Evolutionary conservation across 75 land plant genomes (phyloP), one percentile per base, ranked within the genome.

Genomic region (Sequoiadendron giganteum): DNA sequence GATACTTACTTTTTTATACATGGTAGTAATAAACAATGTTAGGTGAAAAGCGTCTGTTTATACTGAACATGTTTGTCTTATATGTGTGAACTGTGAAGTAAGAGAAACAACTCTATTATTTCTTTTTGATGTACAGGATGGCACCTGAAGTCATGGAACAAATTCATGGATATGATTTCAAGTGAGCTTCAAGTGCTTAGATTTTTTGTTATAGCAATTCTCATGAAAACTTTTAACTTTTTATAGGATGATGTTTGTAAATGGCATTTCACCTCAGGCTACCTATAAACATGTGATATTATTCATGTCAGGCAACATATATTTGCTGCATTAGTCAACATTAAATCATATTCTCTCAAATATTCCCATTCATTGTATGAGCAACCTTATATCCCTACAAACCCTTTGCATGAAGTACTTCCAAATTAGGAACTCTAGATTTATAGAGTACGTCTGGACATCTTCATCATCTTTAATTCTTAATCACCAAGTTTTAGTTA

Each of bases 101-200:
- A 82, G 84, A 82, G 43, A 47, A 13, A 45, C 32, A 10, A 18
- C 30, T 39, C 16, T 84, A 30, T 77, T n/a, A 65, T 61, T 82
- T 38, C 55, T 55, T 65, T 28, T 79, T 84, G 32, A 55, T 88
- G 77, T 89, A 61, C 89, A 98, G 99, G 99, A 98, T 98, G 99
- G 99, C 99, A 61, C 99, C 99, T 55, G 99, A 98, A 90, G 99
- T 98, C 28, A 94, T 98, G 97, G 99, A 98, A 92, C 99, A 94
- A 87, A 45, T 94, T 38, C 92, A 94, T 89, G 99, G 99, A 85
- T 97, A 98, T 93, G 99, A 98, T 89, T 98, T 94, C 91, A 98
- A 97, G 99, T 98, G 43, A 86, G 96, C 86, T 47, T 40, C 11
- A 47, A 32, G 34, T 56, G 7, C 11, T 34, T 30, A 86, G 16